Evolutionary conservation across 768 basidiomycete genomes (phyloP).

Genomic region (Plicaturopsis crispa): DNA sequence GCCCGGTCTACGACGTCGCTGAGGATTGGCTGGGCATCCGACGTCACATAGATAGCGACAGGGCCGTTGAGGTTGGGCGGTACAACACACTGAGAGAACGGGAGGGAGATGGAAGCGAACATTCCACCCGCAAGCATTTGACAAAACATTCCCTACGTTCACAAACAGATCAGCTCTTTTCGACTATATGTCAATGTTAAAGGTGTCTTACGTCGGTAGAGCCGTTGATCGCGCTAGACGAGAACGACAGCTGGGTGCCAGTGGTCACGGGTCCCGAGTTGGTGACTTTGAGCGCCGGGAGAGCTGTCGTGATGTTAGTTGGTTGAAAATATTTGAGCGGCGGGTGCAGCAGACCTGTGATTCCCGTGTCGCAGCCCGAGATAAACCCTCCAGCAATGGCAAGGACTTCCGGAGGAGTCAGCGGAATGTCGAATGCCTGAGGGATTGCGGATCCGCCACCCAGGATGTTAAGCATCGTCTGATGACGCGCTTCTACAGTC

Average conservation of each 20-base stretch:
- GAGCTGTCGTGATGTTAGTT: constrained; percentile 29
- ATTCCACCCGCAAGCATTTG: constrained; percentile 69
- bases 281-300: constrained; percentile 52
- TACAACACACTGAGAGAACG: constrained; percentile 53
- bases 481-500: constrained; percentile 80
- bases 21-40: constrained; percentile 51
- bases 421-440: constrained; percentile 62
- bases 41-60: constrained; percentile 66
- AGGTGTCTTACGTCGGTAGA: constrained; percentile 29
- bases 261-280: constrained; percentile 48
- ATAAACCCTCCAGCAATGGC: constrained; percentile 65
- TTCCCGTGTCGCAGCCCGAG: constrained; percentile 56
- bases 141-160: constrained; percentile 50
- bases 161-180: constrained; percentile 4
- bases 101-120: constrained; percentile 47
- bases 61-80: constrained; percentile 67
- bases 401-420: constrained; percentile 65
- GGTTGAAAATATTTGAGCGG: background rate
- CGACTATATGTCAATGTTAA: background rate
- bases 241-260: constrained; percentile 60
- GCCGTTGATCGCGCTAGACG: constrained; percentile 46
- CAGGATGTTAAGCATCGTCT: constrained; percentile 68
- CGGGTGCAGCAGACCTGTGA: constrained; percentile 31
- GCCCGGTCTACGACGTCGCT: constrained; percentile 55
- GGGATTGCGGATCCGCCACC: constrained; percentile 53